Percentiles rank a stretch among this genome's conserved stretches.
These are phyloP conservation scores for Vitis hybrid DNA, from an alignment of 177 flowering plant genomes.

Conservation along the genomic window DNA sequence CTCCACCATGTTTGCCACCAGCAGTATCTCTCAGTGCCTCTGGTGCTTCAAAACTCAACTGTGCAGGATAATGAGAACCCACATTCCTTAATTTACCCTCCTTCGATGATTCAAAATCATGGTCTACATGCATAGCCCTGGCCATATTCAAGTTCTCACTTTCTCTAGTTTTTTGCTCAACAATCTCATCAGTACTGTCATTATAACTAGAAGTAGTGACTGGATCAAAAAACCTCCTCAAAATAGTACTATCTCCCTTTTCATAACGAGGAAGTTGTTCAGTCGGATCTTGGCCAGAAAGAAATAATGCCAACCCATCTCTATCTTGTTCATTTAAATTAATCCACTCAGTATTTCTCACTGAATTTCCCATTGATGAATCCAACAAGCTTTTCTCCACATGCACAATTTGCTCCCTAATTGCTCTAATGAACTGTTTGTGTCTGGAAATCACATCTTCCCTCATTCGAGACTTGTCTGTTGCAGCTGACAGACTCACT, in stretches of 20 bases:
- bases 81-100: constrained; percentile 28
- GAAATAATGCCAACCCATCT: constrained; percentile 52
- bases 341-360: constrained; percentile 28
- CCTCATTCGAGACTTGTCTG: constrained; percentile 24
- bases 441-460: constrained; percentile 41
- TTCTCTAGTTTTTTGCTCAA: constrained; percentile 33
- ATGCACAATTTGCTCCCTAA: constrained; percentile 42
- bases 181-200: constrained; percentile 36
- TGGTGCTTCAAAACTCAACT: constrained; percentile 17
- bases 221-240: constrained; percentile 42
- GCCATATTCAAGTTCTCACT: constrained; percentile 22
- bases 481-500: constrained; percentile 24
- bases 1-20: constrained; percentile 17
- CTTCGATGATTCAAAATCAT: constrained; percentile 17
- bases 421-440: constrained; percentile 49
- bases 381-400: constrained; percentile 37
- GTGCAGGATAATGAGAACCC: constrained; percentile 25
- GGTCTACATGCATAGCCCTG: constrained; percentile 17
- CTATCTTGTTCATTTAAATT: constrained; percentile 47
- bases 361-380: constrained; percentile 20
- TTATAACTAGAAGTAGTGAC: constrained; percentile 29
- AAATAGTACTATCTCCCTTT: constrained; percentile 22
- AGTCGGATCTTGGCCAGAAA: constrained; percentile 35
- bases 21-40: constrained; percentile 17
- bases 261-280: constrained; percentile 19